phyloP scores from a whole-genome alignment of 2,329 filamentous ascomycete species.

The Magnaporthiopsis rhizophila region DNA sequence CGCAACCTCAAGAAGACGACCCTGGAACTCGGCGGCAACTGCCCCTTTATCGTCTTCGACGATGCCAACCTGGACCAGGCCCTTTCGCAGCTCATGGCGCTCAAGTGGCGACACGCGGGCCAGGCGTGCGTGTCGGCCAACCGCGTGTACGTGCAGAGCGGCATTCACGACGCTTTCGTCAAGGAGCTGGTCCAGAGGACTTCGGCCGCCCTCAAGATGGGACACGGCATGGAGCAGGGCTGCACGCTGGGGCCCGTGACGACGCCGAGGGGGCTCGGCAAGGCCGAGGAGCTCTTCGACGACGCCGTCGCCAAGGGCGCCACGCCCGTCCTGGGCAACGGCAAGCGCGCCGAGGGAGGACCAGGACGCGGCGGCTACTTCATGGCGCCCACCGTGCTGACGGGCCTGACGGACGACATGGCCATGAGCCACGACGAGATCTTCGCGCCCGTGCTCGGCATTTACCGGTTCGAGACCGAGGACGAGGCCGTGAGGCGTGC shows the following conservation, averaged over 20 bases:
- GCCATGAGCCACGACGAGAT: slow-evolving; percentile 43
- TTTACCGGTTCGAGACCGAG: slow-evolving; percentile 48
- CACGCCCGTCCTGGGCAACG: slow-evolving; percentile 54
- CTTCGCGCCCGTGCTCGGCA: slow-evolving; percentile 49
- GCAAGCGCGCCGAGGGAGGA: slow-evolving; percentile 34
- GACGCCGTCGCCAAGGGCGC: slow-evolving; percentile 58
- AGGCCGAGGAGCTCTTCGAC: slow-evolving; percentile 50
- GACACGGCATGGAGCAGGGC: slow-evolving; percentile 49
- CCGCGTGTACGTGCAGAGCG: slow-evolving; percentile 55
- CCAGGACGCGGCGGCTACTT: slow-evolving; percentile 62
- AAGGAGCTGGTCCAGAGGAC: slow-evolving; percentile 33
- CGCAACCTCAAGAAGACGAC: slow-evolving; percentile 60
- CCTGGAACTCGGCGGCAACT: slow-evolving; percentile 67
- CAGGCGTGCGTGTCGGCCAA: slow-evolving; percentile 61
- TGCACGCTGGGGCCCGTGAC: slow-evolving; percentile 55
- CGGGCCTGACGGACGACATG: slow-evolving; percentile 39
- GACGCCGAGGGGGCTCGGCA: slow-evolving; percentile 45
- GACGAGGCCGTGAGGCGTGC: slow-evolving; percentile 45
- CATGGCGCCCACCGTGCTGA: slow-evolving; percentile 53
- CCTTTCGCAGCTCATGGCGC: slow-evolving; percentile 31
- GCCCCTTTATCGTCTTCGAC: slow-evolving; percentile 57
- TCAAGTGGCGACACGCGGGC: slow-evolving; percentile 45
- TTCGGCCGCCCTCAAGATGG: slow-evolving; percentile 42
- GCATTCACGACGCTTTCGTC: slow-evolving; percentile 43
- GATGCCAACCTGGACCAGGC: slow-evolving; percentile 60